These are phyloP conservation scores for Chenopodium formosanum DNA, from an alignment of 148 eudicot species.

Conservation along the genomic window DNA sequence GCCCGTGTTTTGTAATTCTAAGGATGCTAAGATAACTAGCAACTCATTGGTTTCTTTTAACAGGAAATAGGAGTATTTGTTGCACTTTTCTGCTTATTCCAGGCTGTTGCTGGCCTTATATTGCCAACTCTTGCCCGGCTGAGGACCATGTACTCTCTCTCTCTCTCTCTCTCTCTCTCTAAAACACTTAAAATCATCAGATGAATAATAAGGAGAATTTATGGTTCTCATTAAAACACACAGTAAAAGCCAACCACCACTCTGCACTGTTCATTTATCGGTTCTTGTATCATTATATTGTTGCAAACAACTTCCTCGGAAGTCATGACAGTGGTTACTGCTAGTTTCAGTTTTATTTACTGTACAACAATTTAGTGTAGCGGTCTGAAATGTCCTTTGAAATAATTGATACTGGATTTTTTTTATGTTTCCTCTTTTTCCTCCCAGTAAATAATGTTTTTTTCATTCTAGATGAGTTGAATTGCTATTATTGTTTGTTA, in stretches of 20 bases:
- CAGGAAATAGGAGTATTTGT: constrained; percentile 87
- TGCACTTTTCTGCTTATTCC: constrained; percentile 69
- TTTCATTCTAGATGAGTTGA: neutral
- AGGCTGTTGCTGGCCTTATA: constrained; percentile 66
- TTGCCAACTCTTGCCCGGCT: constrained; percentile 86
- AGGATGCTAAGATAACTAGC: neutral
- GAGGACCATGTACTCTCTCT: constrained; percentile 64
- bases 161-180: neutral
- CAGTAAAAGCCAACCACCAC: too few relatives aligned
- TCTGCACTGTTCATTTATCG: too few relatives aligned
- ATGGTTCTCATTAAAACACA: too few relatives aligned
- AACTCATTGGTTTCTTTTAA: constrained; percentile 9
- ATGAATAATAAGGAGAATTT: too few relatives aligned
- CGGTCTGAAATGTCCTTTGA: neutral
- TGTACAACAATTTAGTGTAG: neutral
- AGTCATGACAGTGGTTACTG: neutral
- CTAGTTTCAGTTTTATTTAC: neutral
- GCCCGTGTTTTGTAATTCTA: neutral
- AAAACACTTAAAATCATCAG: too few relatives aligned
- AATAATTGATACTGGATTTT: neutral
- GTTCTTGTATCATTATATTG: neutral
- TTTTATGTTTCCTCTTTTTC: neutral
- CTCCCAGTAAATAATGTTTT: neutral
- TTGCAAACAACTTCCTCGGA: neutral
- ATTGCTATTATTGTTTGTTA: neutral